A percentile compares a stretch with the other conserved stretches of the same genome.
Conservation (phyloP, 441 rosid species). For the Breynia disticha region DNA sequence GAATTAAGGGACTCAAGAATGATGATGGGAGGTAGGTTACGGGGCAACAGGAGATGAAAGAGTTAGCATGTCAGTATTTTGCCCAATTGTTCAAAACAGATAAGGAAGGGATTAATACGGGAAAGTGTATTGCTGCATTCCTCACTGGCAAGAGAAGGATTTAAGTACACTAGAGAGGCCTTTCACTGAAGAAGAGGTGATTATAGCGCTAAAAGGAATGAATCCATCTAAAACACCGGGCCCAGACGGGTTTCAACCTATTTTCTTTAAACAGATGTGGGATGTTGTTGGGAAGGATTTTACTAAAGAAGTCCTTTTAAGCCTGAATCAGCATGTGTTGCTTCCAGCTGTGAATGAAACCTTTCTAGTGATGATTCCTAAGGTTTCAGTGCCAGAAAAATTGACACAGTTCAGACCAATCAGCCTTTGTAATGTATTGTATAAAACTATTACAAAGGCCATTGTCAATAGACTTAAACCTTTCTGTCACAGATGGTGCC, state of each 20-base stretch:
- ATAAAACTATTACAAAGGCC: neutral
- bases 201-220: neutral
- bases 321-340: neutral
- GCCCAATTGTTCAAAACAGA: too few species aligned
- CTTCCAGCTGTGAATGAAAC: neutral
- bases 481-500: neutral
- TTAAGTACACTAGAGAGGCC: too few species aligned
- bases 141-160: too few species aligned
- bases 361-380: neutral
- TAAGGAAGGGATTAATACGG: too few species aligned
- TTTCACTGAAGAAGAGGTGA: neutral
- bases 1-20: too few species aligned
- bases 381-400: neutral
- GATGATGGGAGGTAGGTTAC: too few species aligned
- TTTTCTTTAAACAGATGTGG: neutral
- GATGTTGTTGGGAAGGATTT: neutral
- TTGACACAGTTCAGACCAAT: slow-evolving; percentile 4
- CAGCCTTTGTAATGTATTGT: too few species aligned
- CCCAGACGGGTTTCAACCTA: neutral
- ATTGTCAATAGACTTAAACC: too few species aligned
- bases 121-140: too few species aligned
- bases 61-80: too few species aligned
- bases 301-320: neutral
- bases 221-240: neutral
- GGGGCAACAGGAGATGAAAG: too few species aligned